A percentile compares a stretch with the other conserved stretches of the same genome.
phyloP scores from a whole-genome alignment of 495 filamentous ascomycete species.

The Penicillium subrubescens region DNA sequence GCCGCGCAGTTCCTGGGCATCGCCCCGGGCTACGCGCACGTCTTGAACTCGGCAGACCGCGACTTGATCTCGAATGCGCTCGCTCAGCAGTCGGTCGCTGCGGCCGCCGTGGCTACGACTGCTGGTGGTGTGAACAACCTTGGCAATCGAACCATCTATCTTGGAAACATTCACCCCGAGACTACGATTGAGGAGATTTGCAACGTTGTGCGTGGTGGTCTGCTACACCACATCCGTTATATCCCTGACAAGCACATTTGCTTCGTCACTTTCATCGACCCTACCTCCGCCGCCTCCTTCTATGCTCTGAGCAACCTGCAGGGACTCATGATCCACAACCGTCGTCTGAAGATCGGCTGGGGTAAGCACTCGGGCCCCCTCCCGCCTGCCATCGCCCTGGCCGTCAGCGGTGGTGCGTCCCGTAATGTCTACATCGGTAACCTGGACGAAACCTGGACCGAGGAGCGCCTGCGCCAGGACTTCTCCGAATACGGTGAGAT shows the following conservation, averaged over 20 bases:
- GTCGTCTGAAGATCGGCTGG: slow-evolving; percentile 97
- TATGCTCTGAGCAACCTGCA: slow-evolving; percentile 96
- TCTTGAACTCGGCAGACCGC: slow-evolving; percentile 91
- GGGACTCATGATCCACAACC: slow-evolving; percentile 98
- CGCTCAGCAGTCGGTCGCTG: slow-evolving; percentile 95
- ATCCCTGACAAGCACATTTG: slow-evolving; percentile 99
- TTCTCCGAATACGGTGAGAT: slow-evolving; percentile 98
- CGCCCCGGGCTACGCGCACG: slow-evolving; percentile 94
- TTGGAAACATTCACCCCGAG: slow-evolving; percentile 98
- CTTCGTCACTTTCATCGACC: slow-evolving; percentile 99
- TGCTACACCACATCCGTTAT: slow-evolving; percentile 96
- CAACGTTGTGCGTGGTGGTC: slow-evolving; percentile 90
- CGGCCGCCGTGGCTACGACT: slow-evolving; percentile 92
- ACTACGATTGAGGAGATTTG: slow-evolving; percentile 99
- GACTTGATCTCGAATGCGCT: slow-evolving; percentile 95
- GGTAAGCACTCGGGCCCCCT: slow-evolving; percentile 98
- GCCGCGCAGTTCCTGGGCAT: slow-evolving; percentile 98
- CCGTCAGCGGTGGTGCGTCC: slow-evolving; percentile 91
- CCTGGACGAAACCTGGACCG: slow-evolving; percentile 93
- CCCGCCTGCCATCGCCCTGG: slow-evolving; percentile 92
- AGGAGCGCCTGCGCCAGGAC: slow-evolving; percentile 93
- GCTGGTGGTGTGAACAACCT: slow-evolving; percentile 96
- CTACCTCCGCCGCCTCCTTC: slow-evolving; percentile 95
- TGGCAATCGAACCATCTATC: slow-evolving; percentile 95
- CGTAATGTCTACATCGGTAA: slow-evolving; percentile 98